Conservation (phyloP, 176 grass and related monocot species). For the Chrysopogon serrulatus region DNA sequence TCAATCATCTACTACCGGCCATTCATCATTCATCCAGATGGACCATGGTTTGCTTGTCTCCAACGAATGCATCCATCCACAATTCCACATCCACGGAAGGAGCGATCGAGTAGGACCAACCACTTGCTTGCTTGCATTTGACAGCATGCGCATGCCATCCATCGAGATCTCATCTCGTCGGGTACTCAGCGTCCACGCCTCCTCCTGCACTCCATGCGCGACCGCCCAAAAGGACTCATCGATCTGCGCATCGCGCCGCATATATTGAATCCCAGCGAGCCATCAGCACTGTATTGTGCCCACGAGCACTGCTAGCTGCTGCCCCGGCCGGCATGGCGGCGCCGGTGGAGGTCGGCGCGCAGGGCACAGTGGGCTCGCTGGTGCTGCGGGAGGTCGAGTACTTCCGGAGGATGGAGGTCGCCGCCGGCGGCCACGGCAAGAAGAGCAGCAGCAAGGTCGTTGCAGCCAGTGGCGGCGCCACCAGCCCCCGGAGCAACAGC, state of each 20-base stretch:
- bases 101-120: background rate
- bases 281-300: background rate
- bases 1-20: too few species aligned
- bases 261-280: background rate
- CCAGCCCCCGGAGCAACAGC: background rate
- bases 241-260: background rate
- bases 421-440: background rate
- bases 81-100: background rate
- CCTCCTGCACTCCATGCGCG: background rate
- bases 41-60: constrained; percentile 4
- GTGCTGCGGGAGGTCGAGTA: constrained; percentile 44
- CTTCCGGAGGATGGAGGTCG: constrained; percentile 9
- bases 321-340: background rate
- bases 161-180: background rate
- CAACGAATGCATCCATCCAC: constrained; percentile 10
- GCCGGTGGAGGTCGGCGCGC: constrained; percentile 41
- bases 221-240: background rate
- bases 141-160: background rate
- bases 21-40: background rate
- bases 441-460: constrained; percentile 19
- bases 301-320: background rate
- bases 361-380: constrained; percentile 37
- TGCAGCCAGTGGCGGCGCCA: background rate
- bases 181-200: constrained; percentile 9
- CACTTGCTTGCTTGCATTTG: background rate